A percentile compares a stretch with the other conserved stretches of the same genome.
Conservation (phyloP, 1,139 yeast genomes). For the Yarrowia galli region DNA sequence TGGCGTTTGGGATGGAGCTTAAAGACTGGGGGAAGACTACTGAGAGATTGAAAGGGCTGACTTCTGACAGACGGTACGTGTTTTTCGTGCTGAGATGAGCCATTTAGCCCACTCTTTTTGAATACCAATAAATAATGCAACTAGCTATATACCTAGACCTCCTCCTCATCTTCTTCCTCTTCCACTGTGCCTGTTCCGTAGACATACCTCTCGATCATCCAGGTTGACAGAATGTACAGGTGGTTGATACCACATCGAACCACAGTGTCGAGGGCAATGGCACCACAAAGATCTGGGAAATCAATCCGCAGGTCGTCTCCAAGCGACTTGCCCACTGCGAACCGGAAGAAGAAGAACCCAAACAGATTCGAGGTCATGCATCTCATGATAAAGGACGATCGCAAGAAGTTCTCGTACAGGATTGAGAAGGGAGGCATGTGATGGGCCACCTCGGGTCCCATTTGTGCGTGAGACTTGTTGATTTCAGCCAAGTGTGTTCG, state of each 20-base stretch:
- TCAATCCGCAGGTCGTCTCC: conserved; percentile 32
- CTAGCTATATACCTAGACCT: not conserved
- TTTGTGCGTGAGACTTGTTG: conserved; percentile 14
- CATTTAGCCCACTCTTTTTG: no score
- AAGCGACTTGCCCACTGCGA: conserved; percentile 10
- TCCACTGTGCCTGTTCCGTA: not conserved
- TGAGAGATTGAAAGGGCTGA: no score
- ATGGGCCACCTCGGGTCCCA: conserved; percentile 19
- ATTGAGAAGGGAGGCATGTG: conserved; percentile 20
- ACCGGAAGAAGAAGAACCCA: conserved; percentile 27
- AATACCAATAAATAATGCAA: conserved; percentile 18
- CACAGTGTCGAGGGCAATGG: conserved; percentile 24
- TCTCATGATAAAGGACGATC: conserved; percentile 26
- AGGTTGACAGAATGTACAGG: conserved; percentile 27
- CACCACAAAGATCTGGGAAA: conserved; percentile 20
- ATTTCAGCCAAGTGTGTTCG: conserved; percentile 28
- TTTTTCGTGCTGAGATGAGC: no score
- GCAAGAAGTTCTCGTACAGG: conserved; percentile 20
- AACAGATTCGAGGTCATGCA: conserved; percentile 26
- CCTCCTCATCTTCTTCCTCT: not conserved
- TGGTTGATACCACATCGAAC: conserved; percentile 28
- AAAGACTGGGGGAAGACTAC: not conserved
- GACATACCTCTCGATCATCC: conserved; percentile 15
- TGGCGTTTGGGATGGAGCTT: not conserved
- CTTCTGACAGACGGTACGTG: no score